A percentile compares a stretch with the other conserved stretches of the same genome.
These are phyloP conservation scores for Scutellaria barbata DNA, from an alignment of 257 asterid species.

Conservation along the genomic window DNA sequence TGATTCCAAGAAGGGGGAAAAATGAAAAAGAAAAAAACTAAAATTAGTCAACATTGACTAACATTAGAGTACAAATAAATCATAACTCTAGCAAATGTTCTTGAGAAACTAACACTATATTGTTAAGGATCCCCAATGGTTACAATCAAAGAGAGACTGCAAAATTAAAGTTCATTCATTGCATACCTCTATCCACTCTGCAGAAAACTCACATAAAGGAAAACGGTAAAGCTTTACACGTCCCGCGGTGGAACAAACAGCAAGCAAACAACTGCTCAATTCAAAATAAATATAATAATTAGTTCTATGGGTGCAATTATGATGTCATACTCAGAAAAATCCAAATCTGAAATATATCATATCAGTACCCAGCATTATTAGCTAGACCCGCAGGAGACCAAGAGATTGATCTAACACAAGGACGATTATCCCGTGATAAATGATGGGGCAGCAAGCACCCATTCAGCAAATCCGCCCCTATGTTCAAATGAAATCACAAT, in stretches of 20 bases:
- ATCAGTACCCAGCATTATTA: slow-evolving; percentile 73
- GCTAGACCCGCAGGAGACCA: slow-evolving; percentile 96
- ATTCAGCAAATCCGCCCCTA: slow-evolving; percentile 59
- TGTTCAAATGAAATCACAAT: slow-evolving; percentile 15
- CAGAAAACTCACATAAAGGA: slow-evolving; percentile 72
- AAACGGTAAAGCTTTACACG: slow-evolving; percentile 74
- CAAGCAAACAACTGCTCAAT: slow-evolving; percentile 79
- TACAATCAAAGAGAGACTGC: slow-evolving; percentile 7
- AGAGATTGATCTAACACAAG: slow-evolving; percentile 81
- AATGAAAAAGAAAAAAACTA: not conserved
- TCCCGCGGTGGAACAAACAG: slow-evolving; percentile 84
- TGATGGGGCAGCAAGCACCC: slow-evolving; percentile 69
- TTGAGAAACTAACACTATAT: slow-evolving; percentile 21
- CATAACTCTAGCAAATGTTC: slow-evolving; percentile 20
- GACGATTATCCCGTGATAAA: slow-evolving; percentile 65
- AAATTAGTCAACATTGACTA: slow-evolving; percentile 7
- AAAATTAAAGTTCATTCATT: slow-evolving; percentile 8
- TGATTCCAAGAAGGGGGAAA: slow-evolving; percentile 17
- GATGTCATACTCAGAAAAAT: slow-evolving; percentile 7
- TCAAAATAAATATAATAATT: slow-evolving; percentile 19
- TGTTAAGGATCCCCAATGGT: not conserved
- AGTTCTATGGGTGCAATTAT: slow-evolving; percentile 28
- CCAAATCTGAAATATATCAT: not conserved
- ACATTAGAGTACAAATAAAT: slow-evolving; percentile 9
- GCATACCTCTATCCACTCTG: slow-evolving; percentile 89